Percentiles rank a stretch among this genome's conserved stretches.
Conservation (phyloP, 345 rosid genomes). For the Conringia planisiliqua region DNA sequence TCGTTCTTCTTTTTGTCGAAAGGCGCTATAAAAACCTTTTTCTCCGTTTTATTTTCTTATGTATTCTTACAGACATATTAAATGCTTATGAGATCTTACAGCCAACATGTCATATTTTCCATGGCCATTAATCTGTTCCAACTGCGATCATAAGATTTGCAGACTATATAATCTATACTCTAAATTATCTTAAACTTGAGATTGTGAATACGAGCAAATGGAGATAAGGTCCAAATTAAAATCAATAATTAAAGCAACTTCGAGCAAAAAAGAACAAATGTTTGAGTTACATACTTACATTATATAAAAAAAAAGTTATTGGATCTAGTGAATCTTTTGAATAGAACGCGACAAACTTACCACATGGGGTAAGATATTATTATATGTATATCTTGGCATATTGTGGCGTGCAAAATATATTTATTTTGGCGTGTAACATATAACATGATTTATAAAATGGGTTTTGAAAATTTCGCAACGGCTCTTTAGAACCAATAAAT, state of each 20-base stretch:
- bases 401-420: neutral
- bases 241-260: neutral
- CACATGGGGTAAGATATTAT: slow-evolving; percentile 19
- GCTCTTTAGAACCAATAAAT: slow-evolving; percentile 1
- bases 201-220: neutral
- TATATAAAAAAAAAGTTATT: too few relatives aligned
- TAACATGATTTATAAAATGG: neutral
- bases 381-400: neutral
- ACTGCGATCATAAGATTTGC: neutral
- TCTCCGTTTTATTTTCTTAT: neutral
- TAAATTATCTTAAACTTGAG: neutral
- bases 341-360: slow-evolving; percentile 20
- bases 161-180: neutral
- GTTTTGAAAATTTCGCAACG: slow-evolving; percentile 7
- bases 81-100: neutral
- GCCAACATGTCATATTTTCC: neutral
- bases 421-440: slow-evolving; percentile 4
- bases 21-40: neutral
- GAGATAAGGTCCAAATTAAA: neutral
- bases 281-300: slow-evolving; percentile 20
- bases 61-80: neutral
- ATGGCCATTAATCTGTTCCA: neutral
- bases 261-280: slow-evolving; percentile 22
- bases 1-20: neutral
- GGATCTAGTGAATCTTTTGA: slow-evolving; percentile 24